These are phyloP conservation scores for Stagonosporopsis vannaccii DNA, from an alignment of 2,329 filamentous ascomycete genomes.

Conservation along the genomic window DNA sequence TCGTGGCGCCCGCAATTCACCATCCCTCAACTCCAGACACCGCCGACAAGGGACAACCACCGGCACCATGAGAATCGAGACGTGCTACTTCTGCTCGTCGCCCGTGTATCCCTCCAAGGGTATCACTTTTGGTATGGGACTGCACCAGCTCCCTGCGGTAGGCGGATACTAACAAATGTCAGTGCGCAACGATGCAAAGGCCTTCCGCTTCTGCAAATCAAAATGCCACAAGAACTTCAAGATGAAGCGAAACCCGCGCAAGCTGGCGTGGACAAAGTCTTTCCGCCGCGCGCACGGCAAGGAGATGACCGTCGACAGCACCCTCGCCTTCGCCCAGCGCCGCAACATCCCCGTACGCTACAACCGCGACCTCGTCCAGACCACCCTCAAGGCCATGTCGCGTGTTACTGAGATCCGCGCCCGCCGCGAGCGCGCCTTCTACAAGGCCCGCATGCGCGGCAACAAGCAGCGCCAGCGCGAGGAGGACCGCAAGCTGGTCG, in stretches of 20 bases:
- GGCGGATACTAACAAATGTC: slow-evolving; percentile 1
- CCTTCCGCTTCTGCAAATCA: slow-evolving; percentile 70
- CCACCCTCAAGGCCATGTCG: slow-evolving; percentile 91
- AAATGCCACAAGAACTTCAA: slow-evolving; percentile 76
- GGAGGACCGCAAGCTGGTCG: slow-evolving; percentile 84
- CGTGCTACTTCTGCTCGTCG: slow-evolving; percentile 74
- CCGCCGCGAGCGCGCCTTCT: slow-evolving; percentile 87
- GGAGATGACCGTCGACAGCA: slow-evolving; percentile 85
- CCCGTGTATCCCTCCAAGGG: slow-evolving; percentile 57
- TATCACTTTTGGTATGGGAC: slow-evolving; percentile 72
- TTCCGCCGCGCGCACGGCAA: slow-evolving; percentile 58
- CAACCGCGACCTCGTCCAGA: slow-evolving; percentile 87
- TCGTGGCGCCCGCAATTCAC: slow-evolving; percentile 19
- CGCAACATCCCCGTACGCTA: slow-evolving; percentile 96
- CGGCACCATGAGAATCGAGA: slow-evolving; percentile 48
- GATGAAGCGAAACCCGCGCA: slow-evolving; percentile 97
- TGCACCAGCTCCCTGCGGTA: not conserved
- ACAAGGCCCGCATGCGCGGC: slow-evolving; percentile 90
- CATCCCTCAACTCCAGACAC: slow-evolving; percentile 19
- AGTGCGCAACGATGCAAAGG: slow-evolving; percentile 62
- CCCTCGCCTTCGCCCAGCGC: slow-evolving; percentile 88
- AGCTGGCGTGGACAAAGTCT: slow-evolving; percentile 78
- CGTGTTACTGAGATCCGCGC: slow-evolving; percentile 84
- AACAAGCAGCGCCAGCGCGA: slow-evolving; percentile 84
- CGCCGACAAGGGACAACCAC: slow-evolving; percentile 14